These are phyloP conservation scores for Alternaria hordeiaustralica DNA, from an alignment of 2,329 filamentous ascomycete species.

Conservation along the genomic window DNA sequence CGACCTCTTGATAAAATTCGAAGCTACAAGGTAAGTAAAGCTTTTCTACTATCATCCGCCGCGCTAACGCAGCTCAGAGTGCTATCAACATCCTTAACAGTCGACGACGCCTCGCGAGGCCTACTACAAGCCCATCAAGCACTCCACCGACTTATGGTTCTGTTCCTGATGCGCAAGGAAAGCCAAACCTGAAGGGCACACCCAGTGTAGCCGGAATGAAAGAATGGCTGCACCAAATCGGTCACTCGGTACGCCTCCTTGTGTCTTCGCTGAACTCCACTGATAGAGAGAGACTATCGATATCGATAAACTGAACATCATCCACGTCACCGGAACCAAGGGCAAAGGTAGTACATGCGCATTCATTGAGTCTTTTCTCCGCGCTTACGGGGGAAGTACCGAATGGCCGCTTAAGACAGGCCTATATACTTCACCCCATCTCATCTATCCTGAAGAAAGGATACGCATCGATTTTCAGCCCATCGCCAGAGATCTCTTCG, in stretches of 20 bases:
- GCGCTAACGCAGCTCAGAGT: too few relatives aligned
- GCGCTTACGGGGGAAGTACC: conserved; percentile 53
- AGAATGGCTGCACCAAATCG: conserved; percentile 18
- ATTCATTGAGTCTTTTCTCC: conserved; percentile 69
- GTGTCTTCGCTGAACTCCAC: neutral
- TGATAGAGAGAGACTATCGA: conserved; percentile 9
- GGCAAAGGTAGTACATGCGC: conserved; percentile 78
- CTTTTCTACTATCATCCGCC: too few relatives aligned
- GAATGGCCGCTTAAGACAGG: conserved; percentile 56
- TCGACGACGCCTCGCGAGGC: conserved; percentile 11
- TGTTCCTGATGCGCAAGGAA: conserved; percentile 6
- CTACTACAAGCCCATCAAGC: neutral
- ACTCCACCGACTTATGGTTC: neutral
- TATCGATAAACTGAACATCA: conserved; percentile 56
- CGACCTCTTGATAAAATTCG: too few relatives aligned
- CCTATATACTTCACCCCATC: conserved; percentile 73
- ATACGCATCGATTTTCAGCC: conserved; percentile 45
- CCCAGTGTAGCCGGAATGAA: conserved; percentile 22
- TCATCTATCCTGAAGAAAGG: conserved; percentile 54
- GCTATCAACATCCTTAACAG: neutral
- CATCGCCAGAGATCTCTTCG: conserved; percentile 56
- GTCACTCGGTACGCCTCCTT: conserved; percentile 12
- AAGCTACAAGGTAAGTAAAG: too few relatives aligned
- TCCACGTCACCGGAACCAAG: conserved; percentile 78
- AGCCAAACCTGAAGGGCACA: conserved; percentile 11